These are phyloP conservation scores for Fusarium heterosporum DNA, from an alignment of 2,329 filamentous ascomycete genomes.

Conservation along the genomic window DNA sequence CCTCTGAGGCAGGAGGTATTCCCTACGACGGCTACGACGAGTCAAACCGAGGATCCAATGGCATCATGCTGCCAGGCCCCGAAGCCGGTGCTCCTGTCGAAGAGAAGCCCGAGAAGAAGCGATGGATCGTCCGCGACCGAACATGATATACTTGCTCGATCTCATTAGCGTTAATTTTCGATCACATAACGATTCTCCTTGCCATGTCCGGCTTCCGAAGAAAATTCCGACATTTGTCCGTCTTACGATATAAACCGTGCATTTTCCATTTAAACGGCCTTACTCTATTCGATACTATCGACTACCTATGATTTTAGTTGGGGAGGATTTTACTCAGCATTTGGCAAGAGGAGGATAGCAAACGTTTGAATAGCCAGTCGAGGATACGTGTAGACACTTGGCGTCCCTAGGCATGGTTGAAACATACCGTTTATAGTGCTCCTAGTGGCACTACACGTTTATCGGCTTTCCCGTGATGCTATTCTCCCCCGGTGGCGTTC, in stretches of 20 bases:
- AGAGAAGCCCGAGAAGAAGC: slow-evolving; percentile 57
- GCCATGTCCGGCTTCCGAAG: slow-evolving; percentile 23
- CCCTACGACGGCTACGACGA: slow-evolving; percentile 48
- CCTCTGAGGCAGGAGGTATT: slow-evolving; percentile 41
- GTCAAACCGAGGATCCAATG: slow-evolving; percentile 45
- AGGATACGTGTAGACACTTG: neutral
- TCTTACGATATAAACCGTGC: slow-evolving; percentile 39
- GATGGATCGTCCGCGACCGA: slow-evolving; percentile 59
- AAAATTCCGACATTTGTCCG: slow-evolving; percentile 12
- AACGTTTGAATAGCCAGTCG: neutral
- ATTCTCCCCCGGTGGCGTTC: slow-evolving; percentile 31
- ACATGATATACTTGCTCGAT: slow-evolving; percentile 49
- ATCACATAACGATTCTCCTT: slow-evolving; percentile 28
- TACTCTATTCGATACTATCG: slow-evolving; percentile 27
- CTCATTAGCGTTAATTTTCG: slow-evolving; percentile 8
- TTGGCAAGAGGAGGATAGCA: neutral
- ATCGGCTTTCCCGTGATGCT: slow-evolving; percentile 6
- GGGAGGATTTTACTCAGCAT: slow-evolving; percentile 9
- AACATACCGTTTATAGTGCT: neutral
- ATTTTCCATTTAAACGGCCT: slow-evolving; percentile 41
- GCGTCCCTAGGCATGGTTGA: neutral
- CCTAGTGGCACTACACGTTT: slow-evolving; percentile 2
- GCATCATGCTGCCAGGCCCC: slow-evolving; percentile 40
- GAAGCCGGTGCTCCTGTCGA: slow-evolving; percentile 25
- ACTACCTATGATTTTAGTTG: slow-evolving; percentile 21